A percentile compares a stretch with the other conserved stretches of the same genome.
Evolutionary conservation across 257 asterid species (phyloP).

Genomic region (Echites panduratus): DNA sequence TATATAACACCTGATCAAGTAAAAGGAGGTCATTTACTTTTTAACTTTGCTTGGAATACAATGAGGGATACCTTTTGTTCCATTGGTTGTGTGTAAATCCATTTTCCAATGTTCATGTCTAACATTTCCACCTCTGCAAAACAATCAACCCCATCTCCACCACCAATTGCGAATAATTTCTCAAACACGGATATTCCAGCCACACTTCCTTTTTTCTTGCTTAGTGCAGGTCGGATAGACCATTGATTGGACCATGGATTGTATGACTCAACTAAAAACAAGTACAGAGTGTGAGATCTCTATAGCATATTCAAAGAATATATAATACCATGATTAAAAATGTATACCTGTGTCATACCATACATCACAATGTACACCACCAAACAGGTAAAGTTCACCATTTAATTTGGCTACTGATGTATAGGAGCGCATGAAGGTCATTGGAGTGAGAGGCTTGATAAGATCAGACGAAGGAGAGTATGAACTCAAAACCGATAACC

Average conservation of each 20-base stretch:
- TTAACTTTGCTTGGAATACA: neutral
- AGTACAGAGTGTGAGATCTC: conserved; percentile 9
- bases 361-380: conserved; percentile 38
- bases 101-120: conserved; percentile 42
- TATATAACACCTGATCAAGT: too few relatives aligned
- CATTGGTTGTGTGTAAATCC: conserved; percentile 55
- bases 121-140: conserved; percentile 65
- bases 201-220: conserved; percentile 41
- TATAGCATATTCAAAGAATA: conserved; percentile 5
- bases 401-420: conserved; percentile 44
- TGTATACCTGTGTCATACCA: conserved; percentile 58
- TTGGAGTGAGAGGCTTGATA: conserved; percentile 31
- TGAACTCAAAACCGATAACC: conserved; percentile 34
- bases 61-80: conserved; percentile 44
- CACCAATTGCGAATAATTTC: conserved; percentile 57
- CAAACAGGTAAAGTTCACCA: conserved; percentile 49
- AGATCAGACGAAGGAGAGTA: conserved; percentile 39
- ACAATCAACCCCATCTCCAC: conserved; percentile 52
- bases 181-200: conserved; percentile 44
- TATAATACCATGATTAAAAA: neutral
- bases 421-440: conserved; percentile 40
- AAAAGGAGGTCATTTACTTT: neutral
- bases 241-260: conserved; percentile 42
- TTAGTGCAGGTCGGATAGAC: conserved; percentile 45
- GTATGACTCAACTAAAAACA: conserved; percentile 63